A percentile compares a stretch with the other conserved stretches of the same genome.
These are phyloP conservation scores for Neofusicoccum laricinum DNA, from an alignment of 2,329 filamentous ascomycete species.

Conservation along the genomic window DNA sequence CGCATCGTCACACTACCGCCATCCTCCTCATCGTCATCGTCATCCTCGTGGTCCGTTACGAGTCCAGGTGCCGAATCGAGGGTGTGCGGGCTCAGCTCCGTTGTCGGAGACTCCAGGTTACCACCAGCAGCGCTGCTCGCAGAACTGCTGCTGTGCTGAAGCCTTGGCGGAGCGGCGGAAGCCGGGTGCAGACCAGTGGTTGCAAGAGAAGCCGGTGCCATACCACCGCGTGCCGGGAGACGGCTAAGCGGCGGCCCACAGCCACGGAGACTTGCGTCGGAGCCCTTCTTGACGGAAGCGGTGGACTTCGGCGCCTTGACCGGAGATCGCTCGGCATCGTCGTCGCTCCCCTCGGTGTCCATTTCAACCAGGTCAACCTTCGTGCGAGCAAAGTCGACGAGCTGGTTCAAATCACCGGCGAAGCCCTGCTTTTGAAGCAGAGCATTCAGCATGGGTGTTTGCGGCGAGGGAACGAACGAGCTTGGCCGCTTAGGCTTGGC, in stretches of 20 bases:
- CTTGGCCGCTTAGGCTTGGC: constrained; percentile 3
- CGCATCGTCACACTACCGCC: constrained; percentile 23
- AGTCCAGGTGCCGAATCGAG: constrained; percentile 50
- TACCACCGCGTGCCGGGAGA: constrained; percentile 22
- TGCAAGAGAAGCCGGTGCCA: constrained; percentile 28
- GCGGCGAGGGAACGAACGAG: constrained; percentile 36
- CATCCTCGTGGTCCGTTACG: constrained; percentile 50
- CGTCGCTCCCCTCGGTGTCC: constrained; percentile 30
- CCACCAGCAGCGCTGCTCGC: constrained; percentile 10
- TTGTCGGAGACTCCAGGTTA: constrained; percentile 18
- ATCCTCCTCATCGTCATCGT: constrained; percentile 44
- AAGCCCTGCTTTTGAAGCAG: constrained; percentile 40
- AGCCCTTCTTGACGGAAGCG: constrained; percentile 4
- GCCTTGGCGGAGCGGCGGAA: not conserved
- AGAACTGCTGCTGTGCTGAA: constrained; percentile 7
- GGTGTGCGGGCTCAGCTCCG: constrained; percentile 46
- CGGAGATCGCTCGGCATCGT: constrained; percentile 24
- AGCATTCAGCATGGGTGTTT: constrained; percentile 42
- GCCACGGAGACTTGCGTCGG: not conserved
- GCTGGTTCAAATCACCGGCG: constrained; percentile 36
- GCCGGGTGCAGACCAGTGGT: constrained; percentile 8
- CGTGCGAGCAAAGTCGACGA: constrained; percentile 35
- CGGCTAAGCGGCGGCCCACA: constrained; percentile 6
- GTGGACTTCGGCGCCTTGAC: constrained; percentile 1
- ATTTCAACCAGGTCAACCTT: constrained; percentile 36